Evolutionary conservation across 2,329 filamentous ascomycete genomes (phyloP), one percentile per base, ranked within the genome.

Genomic region (Anisogramma anomala): DNA sequence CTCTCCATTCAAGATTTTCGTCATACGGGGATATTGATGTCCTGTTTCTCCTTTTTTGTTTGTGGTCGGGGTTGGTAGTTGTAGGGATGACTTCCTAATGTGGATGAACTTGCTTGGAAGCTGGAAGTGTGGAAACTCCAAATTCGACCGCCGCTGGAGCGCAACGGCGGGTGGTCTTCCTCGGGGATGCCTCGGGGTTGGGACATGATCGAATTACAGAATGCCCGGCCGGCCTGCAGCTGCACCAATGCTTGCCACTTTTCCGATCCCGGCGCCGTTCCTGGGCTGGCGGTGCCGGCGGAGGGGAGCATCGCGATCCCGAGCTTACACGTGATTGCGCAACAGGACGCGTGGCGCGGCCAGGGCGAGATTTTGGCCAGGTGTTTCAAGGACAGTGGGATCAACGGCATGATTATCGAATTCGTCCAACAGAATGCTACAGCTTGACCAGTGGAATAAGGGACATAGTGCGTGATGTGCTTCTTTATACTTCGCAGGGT

Each of bases 331-430:
- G 6, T 42, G 22, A 38, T 42, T 33, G 40, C 40, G 17, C 34
- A 42, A 28, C 37, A 38, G 34, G 40, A 42, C n/a, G 40, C 37
- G 22, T 42, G 40, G 40, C 40, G 38, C 23, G 38, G 38, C 23
- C 40, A 42, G 40, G 34, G 40, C 23, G 40, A 42, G 17, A 42
- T 42, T 22, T 25, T 42, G 9, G 40, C 28, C 13, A 33, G 23
- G 27, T 42, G 40, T 20, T 42, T 42, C 22, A 33, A 42, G 35
- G 30, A 42, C 19, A 33, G 14, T 30, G 40, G 9, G 10, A 9
- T 42, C 17, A 42, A 42, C 18, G 22, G 25, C 6, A 42, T 30
- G 6, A 38, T 42, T 10, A 15, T 36, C 6, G 40, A 30, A 2
- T 42, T 42, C 13, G 30, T 42, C 23, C 37, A 33, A 11, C 14